A percentile compares a stretch with the other conserved stretches of the same genome.
These are phyloP conservation scores for Penicillium chermesinum DNA, from an alignment of 495 filamentous ascomycete species.

Conservation along the genomic window DNA sequence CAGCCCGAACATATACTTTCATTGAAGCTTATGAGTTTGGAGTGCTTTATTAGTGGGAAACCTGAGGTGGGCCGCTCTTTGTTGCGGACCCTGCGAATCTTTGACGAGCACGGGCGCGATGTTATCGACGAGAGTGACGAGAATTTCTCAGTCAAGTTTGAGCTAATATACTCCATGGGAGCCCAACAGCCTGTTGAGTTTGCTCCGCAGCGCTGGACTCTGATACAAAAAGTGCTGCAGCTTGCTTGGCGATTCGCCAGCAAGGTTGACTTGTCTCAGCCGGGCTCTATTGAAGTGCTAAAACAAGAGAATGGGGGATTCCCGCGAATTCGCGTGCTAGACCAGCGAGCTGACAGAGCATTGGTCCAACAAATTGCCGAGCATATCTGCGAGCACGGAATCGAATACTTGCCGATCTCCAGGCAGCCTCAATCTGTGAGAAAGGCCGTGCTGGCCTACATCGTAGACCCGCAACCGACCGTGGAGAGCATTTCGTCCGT, in stretches of 20 bases:
- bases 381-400: not conserved
- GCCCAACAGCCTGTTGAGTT: conserved; percentile 49
- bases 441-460: not conserved
- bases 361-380: not conserved
- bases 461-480: not conserved
- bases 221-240: conserved; percentile 51
- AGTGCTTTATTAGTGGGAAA: conserved; percentile 23
- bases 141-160: conserved; percentile 54
- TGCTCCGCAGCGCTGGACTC: conserved; percentile 54
- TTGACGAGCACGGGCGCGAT: conserved; percentile 42
- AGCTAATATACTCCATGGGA: conserved; percentile 67
- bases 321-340: not conserved
- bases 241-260: conserved; percentile 35
- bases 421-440: not conserved
- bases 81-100: conserved; percentile 35
- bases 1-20: too few species aligned
- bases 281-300: not conserved
- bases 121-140: conserved; percentile 67
- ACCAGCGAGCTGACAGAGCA: not conserved
- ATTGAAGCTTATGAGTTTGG: too few species aligned
- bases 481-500: too few species aligned
- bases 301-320: conserved; percentile 9
- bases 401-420: not conserved
- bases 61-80: conserved; percentile 27
- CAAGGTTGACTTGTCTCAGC: not conserved